phyloP scores from a whole-genome alignment of 225 moss, liverwort and hornwort genomes.

The Physcomitrellopsis africana region DNA sequence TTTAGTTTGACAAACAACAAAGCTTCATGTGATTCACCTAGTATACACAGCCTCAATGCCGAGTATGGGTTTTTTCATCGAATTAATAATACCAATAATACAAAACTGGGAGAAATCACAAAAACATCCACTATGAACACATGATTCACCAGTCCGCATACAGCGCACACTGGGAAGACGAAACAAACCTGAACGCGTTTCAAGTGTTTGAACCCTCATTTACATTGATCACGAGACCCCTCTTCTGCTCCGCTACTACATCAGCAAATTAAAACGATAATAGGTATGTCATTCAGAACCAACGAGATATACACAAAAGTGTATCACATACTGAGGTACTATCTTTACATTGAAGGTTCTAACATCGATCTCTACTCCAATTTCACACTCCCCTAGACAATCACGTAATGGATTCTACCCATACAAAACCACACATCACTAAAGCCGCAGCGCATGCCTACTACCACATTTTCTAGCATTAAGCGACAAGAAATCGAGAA shows the following conservation, averaged over 20 bases:
- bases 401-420: neutral
- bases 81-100: neutral
- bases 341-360: neutral
- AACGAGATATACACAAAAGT: neutral
- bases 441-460: neutral
- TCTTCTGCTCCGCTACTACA: constrained; percentile 40
- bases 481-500: neutral
- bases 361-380: neutral
- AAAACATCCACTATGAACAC: neutral
- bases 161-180: constrained; percentile 22
- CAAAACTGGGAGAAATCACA: neutral
- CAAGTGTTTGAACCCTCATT: constrained; percentile 37
- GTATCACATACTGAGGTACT: neutral
- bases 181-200: constrained; percentile 45
- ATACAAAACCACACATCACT: neutral
- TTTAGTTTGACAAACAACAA: neutral
- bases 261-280: constrained; percentile 42
- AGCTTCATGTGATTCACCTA: neutral
- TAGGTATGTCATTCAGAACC: neutral
- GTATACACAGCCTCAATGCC: neutral
- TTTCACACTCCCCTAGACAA: neutral
- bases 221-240: constrained; percentile 36
- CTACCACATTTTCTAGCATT: neutral
- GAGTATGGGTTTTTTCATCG: neutral
- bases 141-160: constrained; percentile 10